These are phyloP conservation scores for Lactarius evosmus DNA, from an alignment of 768 basidiomycete species.

Conservation along the genomic window DNA sequence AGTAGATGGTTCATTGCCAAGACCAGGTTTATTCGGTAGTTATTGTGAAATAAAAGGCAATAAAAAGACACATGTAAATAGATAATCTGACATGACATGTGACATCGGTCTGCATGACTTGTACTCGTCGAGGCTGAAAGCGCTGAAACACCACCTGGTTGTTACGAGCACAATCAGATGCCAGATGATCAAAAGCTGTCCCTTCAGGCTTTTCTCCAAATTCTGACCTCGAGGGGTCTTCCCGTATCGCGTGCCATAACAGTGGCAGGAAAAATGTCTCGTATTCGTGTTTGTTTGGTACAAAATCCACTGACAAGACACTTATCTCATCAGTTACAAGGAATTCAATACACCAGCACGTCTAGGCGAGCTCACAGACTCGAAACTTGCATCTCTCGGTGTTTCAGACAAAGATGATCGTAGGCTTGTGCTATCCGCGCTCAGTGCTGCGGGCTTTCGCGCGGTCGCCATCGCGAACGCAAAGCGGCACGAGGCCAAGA, in stretches of 20 bases:
- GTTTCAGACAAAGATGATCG: constrained; percentile 64
- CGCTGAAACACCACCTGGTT: neutral
- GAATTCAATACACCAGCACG: constrained; percentile 57
- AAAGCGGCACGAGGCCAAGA: constrained; percentile 26
- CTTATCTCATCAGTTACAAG: constrained; percentile 55
- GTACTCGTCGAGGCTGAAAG: no score
- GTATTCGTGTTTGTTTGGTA: constrained; percentile 8
- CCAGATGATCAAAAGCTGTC: constrained; percentile 28
- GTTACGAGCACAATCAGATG: neutral
- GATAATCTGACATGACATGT: neutral
- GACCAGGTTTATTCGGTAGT: neutral
- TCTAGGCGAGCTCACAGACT: constrained; percentile 56
- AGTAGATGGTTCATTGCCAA: constrained; percentile 36
- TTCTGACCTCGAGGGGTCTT: constrained; percentile 32
- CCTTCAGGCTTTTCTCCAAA: constrained; percentile 37
- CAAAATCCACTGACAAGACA: neutral
- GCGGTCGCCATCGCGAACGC: constrained; percentile 23
- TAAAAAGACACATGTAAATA: neutral
- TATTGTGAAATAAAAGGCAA: constrained; percentile 5
- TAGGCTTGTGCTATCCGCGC: constrained; percentile 53
- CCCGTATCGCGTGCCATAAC: constrained; percentile 36
- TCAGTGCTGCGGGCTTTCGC: constrained; percentile 63
- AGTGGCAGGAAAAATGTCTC: constrained; percentile 36
- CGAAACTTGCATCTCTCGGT: constrained; percentile 55
- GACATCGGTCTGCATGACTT: neutral